Base-by-base conservation (phyloP, 2,329 filamentous ascomycete species). In the Conoideocrella luteorostrata region DNA sequence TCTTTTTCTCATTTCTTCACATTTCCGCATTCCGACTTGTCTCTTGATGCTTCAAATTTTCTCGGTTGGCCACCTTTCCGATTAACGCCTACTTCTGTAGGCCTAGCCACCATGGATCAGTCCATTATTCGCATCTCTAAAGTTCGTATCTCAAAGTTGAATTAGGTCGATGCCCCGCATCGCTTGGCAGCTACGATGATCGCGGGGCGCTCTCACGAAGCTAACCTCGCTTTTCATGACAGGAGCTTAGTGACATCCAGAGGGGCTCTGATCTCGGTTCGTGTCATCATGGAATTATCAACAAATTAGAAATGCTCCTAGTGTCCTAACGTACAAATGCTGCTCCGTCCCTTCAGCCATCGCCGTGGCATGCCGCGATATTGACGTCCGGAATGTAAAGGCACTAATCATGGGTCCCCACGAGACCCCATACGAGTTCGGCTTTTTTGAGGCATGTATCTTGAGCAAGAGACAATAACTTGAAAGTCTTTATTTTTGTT, bases 381-480 rank as follows among this genome's bases (percentile, higher is more conserved):
- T 82, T 53, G 89, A 98, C 63, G 87, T 97, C 48, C 85, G 90
- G 44, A 85, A 88, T 60, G 84, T 97, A 39, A 85, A 82, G 60
- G 88, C 90, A 39, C 66, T 97, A 50, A 91, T 97, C 56, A 80
- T 97, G 52, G 93, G 93, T 0, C 91, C 93, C 20, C 88, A 91
- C 51, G 90, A 93, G 55, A 95, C 90, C 1, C 90, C 91, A 0
- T 98, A 98, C 64, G 90, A 96, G 64, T 96, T 94, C 59, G 93
- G 93, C 3, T 96, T 96, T 68, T 97, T 95, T 60, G 89, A 97
- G 75, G 89, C 93, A 63, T 47, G 72, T 60, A 43, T 53, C 12
- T 13, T 30, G n/a, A 3, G 11, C 26, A 33, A 37, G 12, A 10
- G 11, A 9, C 33, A n/a, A n/a, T n/a, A n/a, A 26, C 18, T 15